Conservation (phyloP, 192 early-diverging fungal genomes). For the Helicostylum pulchrum region DNA sequence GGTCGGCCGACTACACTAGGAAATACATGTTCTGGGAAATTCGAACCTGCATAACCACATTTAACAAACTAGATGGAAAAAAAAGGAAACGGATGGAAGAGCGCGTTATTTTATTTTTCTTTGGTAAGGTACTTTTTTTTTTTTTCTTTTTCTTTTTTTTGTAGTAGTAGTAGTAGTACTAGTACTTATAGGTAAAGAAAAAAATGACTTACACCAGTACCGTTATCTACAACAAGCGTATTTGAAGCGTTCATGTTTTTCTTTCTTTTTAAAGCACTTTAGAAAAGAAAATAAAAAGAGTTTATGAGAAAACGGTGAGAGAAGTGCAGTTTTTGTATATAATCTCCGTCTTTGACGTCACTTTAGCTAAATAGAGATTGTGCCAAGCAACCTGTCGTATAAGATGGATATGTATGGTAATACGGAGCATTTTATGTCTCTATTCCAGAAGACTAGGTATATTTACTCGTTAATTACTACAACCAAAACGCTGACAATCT, state of each 20-base stretch:
- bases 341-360: too few relatives aligned
- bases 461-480: too few relatives aligned
- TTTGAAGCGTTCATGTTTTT: conserved; percentile 57
- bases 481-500: too few relatives aligned
- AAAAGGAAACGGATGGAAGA: background rate
- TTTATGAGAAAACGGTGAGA: too few relatives aligned
- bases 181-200: background rate
- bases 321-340: too few relatives aligned
- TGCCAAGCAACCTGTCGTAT: too few relatives aligned
- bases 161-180: too few relatives aligned
- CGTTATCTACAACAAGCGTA: conserved; percentile 81
- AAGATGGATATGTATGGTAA: too few relatives aligned
- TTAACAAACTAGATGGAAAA: conserved; percentile 84
- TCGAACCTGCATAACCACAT: conserved; percentile 90
- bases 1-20: conserved; percentile 98
- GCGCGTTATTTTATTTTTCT: background rate
- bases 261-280: background rate
- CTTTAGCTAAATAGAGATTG: too few relatives aligned
- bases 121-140: background rate
- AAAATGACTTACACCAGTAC: conserved; percentile 61
- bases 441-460: too few relatives aligned
- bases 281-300: too few relatives aligned
- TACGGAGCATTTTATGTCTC: too few relatives aligned
- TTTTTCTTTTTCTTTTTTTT: background rate
- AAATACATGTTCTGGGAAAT: conserved; percentile 95